Evolutionary conservation across 768 basidiomycete genomes (phyloP).

Genomic region (Suillus plorans): DNA sequence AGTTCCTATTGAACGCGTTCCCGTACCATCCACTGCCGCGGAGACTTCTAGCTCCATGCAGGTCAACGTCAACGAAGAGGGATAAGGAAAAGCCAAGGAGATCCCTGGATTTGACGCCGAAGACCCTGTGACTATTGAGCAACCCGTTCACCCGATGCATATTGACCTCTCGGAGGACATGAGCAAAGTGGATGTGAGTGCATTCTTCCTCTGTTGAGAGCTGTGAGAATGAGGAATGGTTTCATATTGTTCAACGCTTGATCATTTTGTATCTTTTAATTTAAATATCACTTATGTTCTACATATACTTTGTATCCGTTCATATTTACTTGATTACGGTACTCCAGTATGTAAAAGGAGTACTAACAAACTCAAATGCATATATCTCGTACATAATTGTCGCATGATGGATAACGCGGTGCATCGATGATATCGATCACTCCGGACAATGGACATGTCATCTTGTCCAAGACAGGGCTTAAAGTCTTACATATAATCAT

Average conservation of each 20-base stretch:
- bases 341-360: not conserved
- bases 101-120: conserved; percentile 7
- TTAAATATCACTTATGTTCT: not conserved
- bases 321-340: not conserved
- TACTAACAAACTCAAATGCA: not conserved
- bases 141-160: conserved; percentile 35
- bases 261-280: not conserved
- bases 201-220: not conserved
- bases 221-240: not conserved
- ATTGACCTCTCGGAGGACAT: conserved; percentile 35
- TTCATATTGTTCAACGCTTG: not conserved
- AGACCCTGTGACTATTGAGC: conserved; percentile 11
- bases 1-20: not conserved
- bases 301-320: not conserved
- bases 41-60: not conserved
- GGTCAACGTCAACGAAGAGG: not conserved
- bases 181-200: not conserved
- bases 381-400: not conserved
- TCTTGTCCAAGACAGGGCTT: no score
- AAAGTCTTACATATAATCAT: no score
- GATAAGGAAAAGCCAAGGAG: conserved; percentile 41
- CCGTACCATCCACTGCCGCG: conserved; percentile 3
- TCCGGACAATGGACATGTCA: no score
- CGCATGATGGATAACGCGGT: no score
- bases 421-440: no score